Evolutionary conservation across 352 stramenopile genomes (phyloP).

Genomic region (Globisporangium megalacanthum): DNA sequence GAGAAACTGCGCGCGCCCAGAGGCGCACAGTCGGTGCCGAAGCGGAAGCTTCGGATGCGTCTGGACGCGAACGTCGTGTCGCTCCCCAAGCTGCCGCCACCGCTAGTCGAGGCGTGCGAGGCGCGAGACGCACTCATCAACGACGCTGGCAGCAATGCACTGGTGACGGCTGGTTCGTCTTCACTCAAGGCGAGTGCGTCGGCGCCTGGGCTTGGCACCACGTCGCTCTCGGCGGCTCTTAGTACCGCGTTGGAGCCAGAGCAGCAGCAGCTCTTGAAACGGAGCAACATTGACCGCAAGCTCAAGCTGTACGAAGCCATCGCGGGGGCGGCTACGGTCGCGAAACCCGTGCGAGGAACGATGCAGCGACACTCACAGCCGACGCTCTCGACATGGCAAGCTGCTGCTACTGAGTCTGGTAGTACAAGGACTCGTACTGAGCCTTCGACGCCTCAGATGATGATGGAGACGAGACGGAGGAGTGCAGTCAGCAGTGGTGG

Average conservation of each 20-base stretch:
- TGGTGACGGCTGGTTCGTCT: not conserved
- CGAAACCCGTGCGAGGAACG: too few species aligned
- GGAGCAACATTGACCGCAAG: conserved; percentile 55
- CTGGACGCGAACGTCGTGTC: conserved; percentile 36
- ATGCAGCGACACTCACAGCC: conserved; percentile 9
- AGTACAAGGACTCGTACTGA: too few species aligned
- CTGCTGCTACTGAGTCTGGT: too few species aligned
- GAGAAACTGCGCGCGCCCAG: conserved; percentile 19
- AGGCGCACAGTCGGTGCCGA: conserved; percentile 33
- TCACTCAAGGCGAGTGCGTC: conserved; percentile 16
- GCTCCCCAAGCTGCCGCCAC: conserved; percentile 29
- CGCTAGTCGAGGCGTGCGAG: too few species aligned
- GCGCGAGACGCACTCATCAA: not conserved
- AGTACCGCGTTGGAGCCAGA: not conserved
- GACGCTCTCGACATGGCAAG: conserved; percentile 3
- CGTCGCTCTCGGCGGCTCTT: too few species aligned
- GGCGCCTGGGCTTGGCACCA: conserved; percentile 9
- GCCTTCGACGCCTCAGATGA: too few species aligned
- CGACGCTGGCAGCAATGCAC: not conserved
- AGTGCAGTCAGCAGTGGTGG: not conserved
- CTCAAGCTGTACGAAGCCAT: conserved; percentile 50
- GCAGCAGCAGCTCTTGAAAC: conserved; percentile 10
- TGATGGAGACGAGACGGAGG: too few species aligned
- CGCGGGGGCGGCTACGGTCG: not conserved
- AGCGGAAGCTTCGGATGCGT: conserved; percentile 17